A percentile compares a stretch with the other conserved stretches of the same genome.
Conservation (phyloP, 371 early-diverging fungal species). For the Rhizomucor pusillus region DNA sequence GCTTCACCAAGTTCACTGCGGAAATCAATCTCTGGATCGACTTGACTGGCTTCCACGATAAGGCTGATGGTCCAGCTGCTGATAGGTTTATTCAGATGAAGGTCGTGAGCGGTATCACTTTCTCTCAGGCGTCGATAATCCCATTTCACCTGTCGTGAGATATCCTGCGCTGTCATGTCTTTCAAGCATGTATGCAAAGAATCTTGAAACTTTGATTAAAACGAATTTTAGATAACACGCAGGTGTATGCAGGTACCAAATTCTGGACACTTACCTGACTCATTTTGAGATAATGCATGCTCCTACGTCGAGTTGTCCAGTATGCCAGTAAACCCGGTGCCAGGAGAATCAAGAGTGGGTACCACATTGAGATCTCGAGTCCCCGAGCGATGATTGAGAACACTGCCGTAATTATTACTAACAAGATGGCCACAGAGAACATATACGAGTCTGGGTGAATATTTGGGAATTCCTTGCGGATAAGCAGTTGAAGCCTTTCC, state of each 20-base stretch:
- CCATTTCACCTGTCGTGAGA: constrained; percentile 34
- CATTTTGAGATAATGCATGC: constrained; percentile 18
- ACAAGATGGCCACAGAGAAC: constrained; percentile 23
- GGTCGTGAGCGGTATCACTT: constrained; percentile 20
- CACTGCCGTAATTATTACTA: constrained; percentile 35
- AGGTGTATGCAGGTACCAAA: neutral
- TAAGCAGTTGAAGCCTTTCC: constrained; percentile 19
- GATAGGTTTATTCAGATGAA: constrained; percentile 19
- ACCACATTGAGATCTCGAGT: constrained; percentile 28
- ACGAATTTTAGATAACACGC: constrained; percentile 1
- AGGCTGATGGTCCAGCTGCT: constrained; percentile 21
- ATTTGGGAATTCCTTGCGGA: constrained; percentile 27
- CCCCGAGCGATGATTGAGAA: constrained; percentile 34
- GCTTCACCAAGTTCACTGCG: constrained; percentile 18
- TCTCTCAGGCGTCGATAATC: constrained; percentile 26
- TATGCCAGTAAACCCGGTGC: constrained; percentile 30
- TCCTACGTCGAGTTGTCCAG: constrained; percentile 34
- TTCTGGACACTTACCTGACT: constrained; percentile 11
- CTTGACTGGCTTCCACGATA: constrained; percentile 28
- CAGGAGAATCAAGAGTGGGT: constrained; percentile 30
- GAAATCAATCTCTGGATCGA: constrained; percentile 27
- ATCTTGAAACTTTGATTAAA: constrained; percentile 29
- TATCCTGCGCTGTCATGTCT: constrained; percentile 30
- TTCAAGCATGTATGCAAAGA: constrained; percentile 26
- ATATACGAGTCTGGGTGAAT: constrained; percentile 33